A percentile compares a stretch with the other conserved stretches of the same genome.
phyloP scores from a whole-genome alignment of 2,329 filamentous ascomycete genomes.

The Nannizziopsis arthrosporioides region DNA sequence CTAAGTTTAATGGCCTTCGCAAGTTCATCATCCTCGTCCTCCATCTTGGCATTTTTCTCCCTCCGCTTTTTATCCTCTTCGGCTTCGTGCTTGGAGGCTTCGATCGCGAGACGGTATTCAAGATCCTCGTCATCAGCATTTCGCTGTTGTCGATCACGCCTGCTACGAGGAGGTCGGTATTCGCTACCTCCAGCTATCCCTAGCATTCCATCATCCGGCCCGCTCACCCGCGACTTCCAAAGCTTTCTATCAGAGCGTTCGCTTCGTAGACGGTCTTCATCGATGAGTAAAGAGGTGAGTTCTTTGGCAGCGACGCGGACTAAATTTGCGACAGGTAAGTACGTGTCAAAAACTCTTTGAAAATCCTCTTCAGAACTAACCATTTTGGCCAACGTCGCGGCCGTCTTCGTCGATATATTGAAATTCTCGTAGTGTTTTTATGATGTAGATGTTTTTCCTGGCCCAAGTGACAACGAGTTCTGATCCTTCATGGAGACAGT shows the following conservation, averaged over 20 bases:
- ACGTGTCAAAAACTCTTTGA: not conserved
- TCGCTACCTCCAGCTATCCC: conserved; percentile 34
- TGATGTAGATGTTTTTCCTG: conserved; percentile 94
- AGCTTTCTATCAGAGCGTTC: conserved; percentile 85
- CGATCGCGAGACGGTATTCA: conserved; percentile 80
- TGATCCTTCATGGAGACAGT: conserved; percentile 93
- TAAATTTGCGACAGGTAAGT: conserved; percentile 29
- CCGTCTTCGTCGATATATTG: conserved; percentile 94
- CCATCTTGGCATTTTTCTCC: conserved; percentile 39
- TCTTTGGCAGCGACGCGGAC: conserved; percentile 95
- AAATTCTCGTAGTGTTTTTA: conserved; percentile 96
- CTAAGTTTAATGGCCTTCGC: conserved; percentile 92
- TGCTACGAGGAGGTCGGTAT: conserved; percentile 32
- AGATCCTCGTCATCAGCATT: conserved; percentile 69
- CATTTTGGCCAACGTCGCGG: conserved; percentile 89
- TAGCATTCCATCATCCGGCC: conserved; percentile 63
- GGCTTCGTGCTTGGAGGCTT: conserved; percentile 89
- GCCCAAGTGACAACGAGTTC: conserved; percentile 97
- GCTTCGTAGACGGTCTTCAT: conserved; percentile 81
- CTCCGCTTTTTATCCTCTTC: conserved; percentile 73
- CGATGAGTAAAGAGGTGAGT: conserved; percentile 77
- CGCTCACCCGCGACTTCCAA: conserved; percentile 94
- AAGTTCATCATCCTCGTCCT: conserved; percentile 70
- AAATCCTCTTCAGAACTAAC: too few relatives aligned
- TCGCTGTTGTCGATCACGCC: conserved; percentile 39